Base-by-base conservation (phyloP, 2,329 filamentous ascomycete species). In the Grosmannia clavigera region DNA sequence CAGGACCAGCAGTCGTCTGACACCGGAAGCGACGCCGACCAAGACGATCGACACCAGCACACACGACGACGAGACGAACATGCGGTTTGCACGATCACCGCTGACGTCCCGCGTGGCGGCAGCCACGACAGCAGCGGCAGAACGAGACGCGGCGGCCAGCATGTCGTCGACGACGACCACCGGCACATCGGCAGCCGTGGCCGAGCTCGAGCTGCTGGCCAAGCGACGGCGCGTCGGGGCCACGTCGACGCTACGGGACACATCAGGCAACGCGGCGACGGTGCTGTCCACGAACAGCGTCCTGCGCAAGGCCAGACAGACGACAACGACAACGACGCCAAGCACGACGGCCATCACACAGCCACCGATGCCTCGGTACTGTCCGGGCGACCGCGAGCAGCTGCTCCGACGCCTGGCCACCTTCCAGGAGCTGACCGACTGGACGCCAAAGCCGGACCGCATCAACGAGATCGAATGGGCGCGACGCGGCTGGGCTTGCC, bases 391-490 rank as follows among this genome's bases (percentile, higher is more conserved):
- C 70, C 87, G 94, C 58, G 83, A 85, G 48, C 84, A 90, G 65
- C 91, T 97, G 63, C 78, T 97, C 12, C 83, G 81, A 66, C 79
- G 94, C 29, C 78, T 99, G 33, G 87, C 87, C 62, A 95, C 90
- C 0, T 99, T 95, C 69, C 88, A 92, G 68, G 90, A 92, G 65
- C 85, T 97, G 55, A 94, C 90, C 59, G 83, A 88, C 70, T 99
- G 92, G 92, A 87, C 88, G n/a, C 88, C 90, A 0, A 97, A 97
- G 70, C 92, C 94, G 0, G 83, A 92, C 58, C 79, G 78, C 40
- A 85, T 97, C 66, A 90, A 84, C 69, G 94, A 97, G 73, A 85
- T 96, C 9, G 87, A 91, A 70, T 99, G 94, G 94, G 92, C 92
- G 0, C 96, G 92, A 76, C 78, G 88, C 61, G 92, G 92, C 0